These are phyloP conservation scores for Plantago coronopus DNA, from an alignment of 305 asterid species.

Conservation along the genomic window DNA sequence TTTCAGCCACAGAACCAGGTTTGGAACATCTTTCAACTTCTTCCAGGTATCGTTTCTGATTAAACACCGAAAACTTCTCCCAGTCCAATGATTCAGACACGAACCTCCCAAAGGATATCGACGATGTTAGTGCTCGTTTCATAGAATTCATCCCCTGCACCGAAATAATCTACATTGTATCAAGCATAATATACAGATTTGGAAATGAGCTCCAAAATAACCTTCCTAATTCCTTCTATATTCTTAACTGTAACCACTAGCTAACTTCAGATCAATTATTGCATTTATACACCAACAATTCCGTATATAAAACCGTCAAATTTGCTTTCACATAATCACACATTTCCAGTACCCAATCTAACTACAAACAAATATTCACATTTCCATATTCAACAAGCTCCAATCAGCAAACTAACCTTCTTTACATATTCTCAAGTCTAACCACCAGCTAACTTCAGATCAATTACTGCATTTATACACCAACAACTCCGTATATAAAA, in stretches of 20 bases:
- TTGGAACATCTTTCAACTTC: constrained; percentile 69
- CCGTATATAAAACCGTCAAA: not conserved
- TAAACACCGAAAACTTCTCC: constrained; percentile 81
- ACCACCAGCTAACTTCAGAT: not conserved
- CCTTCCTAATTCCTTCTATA: not conserved
- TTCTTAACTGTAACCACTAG: no score
- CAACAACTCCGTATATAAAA: not conserved
- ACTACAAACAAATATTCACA: no score
- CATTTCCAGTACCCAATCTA: no score
- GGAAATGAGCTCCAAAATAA: not conserved
- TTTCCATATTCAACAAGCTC: no score
- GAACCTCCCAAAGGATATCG: constrained; percentile 84
- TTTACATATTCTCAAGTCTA: constrained; percentile 5
- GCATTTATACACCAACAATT: not conserved
- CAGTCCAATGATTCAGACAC: constrained; percentile 72
- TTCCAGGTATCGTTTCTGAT: constrained; percentile 72
- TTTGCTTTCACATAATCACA: no score
- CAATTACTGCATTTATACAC: not conserved
- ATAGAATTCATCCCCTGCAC: constrained; percentile 58
- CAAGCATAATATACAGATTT: constrained; percentile 2
- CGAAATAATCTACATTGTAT: not conserved
- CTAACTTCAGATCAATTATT: not conserved
- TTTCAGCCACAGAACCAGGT: constrained; percentile 95
- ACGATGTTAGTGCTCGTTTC: constrained; percentile 63
- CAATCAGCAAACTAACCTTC: not conserved